Conservation (phyloP, 192 early-diverging fungal genomes). For the Entomortierella parvispora region DNA sequence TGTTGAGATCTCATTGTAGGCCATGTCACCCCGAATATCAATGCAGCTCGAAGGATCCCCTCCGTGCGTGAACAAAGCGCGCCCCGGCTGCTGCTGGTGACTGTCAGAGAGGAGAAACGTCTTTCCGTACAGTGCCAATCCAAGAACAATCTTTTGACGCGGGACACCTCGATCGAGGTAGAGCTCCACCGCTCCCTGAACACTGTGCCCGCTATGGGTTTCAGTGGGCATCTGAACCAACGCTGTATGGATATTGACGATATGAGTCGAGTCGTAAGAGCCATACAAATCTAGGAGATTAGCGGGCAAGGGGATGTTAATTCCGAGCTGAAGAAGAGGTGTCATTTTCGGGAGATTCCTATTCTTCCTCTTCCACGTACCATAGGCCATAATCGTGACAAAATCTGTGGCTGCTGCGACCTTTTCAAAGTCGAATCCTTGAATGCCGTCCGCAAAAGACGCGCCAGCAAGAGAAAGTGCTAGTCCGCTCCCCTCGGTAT, state of each 20-base stretch:
- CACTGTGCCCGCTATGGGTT: slow-evolving; percentile 35
- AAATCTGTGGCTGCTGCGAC: slow-evolving; percentile 60
- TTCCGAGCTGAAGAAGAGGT: neutral
- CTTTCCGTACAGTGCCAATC: slow-evolving; percentile 80
- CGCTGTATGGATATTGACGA: slow-evolving; percentile 53
- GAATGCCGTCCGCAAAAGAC: slow-evolving; percentile 31
- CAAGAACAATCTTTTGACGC: slow-evolving; percentile 79
- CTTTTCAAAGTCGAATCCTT: slow-evolving; percentile 47
- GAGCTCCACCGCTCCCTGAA: slow-evolving; percentile 65
- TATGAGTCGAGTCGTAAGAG: slow-evolving; percentile 60
- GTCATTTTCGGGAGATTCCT: too few species aligned
- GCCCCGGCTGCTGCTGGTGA: neutral
- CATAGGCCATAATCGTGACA: slow-evolving; percentile 87
- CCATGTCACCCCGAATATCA: slow-evolving; percentile 32
- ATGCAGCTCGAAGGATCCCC: slow-evolving; percentile 41
- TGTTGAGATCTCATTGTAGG: slow-evolving; percentile 35
- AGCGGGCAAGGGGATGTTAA: neutral
- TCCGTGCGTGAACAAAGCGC: slow-evolving; percentile 14
- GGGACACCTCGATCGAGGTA: slow-evolving; percentile 77
- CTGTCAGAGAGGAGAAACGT: slow-evolving; percentile 18
- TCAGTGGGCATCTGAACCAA: slow-evolving; percentile 31
- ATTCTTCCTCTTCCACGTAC: slow-evolving; percentile 11
- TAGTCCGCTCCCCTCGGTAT: slow-evolving; percentile 42
- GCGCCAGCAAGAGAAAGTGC: slow-evolving; percentile 22
- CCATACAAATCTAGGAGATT: slow-evolving; percentile 24